Evolutionary conservation across 2,329 filamentous ascomycete species (phyloP).

Genomic region (Uncinocarpus reesii): DNA sequence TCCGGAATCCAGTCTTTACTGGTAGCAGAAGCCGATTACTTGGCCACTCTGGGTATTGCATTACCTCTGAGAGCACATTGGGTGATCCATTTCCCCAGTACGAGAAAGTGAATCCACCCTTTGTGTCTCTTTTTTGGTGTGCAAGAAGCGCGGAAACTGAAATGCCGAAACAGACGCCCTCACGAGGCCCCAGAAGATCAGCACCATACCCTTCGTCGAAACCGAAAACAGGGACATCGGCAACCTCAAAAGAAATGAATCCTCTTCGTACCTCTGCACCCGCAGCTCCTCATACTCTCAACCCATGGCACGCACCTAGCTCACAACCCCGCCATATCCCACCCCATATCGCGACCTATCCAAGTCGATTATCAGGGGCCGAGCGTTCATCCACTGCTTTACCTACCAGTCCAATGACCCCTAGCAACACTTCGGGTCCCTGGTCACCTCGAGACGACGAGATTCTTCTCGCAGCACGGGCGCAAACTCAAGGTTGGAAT

Average conservation of each 20-base stretch:
- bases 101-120: conserved; percentile 7
- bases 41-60: not conserved
- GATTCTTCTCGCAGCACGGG: conserved; percentile 59
- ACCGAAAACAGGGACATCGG: not conserved
- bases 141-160: conserved; percentile 13
- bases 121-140: conserved; percentile 9
- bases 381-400: conserved; percentile 5
- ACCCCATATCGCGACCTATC: conserved; percentile 16
- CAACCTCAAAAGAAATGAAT: conserved; percentile 13
- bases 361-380: conserved; percentile 3
- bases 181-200: conserved; percentile 14
- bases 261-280: conserved; percentile 8
- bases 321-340: conserved; percentile 2
- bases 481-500: conserved; percentile 70
- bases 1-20: not conserved
- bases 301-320: conserved; percentile 10
- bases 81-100: conserved; percentile 5
- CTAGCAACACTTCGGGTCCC: conserved; percentile 36
- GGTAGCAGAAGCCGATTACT: not conserved
- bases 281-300: conserved; percentile 6
- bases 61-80: conserved; percentile 6
- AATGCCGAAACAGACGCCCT: conserved; percentile 19
- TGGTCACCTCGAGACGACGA: conserved; percentile 70
- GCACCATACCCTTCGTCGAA: conserved; percentile 14
- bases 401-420: conserved; percentile 12